These are phyloP conservation scores for Ascosphaera aggregata DNA, from an alignment of 2,329 filamentous ascomycete species.

Conservation along the genomic window DNA sequence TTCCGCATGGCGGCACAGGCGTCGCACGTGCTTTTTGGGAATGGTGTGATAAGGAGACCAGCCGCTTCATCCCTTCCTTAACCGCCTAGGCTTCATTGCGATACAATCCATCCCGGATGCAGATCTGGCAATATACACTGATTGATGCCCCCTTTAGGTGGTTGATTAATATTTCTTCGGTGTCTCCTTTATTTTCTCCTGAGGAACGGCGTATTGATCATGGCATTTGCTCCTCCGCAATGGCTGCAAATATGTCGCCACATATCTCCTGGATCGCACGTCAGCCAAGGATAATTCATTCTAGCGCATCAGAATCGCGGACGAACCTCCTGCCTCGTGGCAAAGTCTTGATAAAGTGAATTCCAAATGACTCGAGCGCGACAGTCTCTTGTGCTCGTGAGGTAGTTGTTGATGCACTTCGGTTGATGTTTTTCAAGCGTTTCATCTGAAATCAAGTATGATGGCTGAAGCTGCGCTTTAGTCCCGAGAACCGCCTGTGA, in stretches of 20 bases:
- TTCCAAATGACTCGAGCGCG: neutral
- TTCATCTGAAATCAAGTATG: neutral
- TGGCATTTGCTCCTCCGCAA: neutral
- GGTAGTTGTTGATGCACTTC: neutral
- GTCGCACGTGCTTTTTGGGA: constrained; percentile 16
- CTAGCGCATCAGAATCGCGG: neutral
- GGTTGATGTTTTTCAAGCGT: neutral
- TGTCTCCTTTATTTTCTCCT: neutral
- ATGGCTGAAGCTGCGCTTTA: neutral
- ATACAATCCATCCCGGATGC: neutral
- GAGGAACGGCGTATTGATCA: neutral
- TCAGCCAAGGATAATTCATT: neutral
- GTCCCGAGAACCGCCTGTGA: neutral
- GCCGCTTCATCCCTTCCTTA: constrained; percentile 1
- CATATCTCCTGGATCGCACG: neutral
- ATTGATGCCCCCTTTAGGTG: neutral
- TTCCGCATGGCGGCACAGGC: constrained; percentile 11
- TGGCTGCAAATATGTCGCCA: neutral
- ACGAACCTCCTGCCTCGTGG: neutral
- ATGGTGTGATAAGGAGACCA: constrained; percentile 17
- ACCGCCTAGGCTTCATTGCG: neutral
- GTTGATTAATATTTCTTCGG: neutral
- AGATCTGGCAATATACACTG: neutral
- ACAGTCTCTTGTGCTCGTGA: neutral
- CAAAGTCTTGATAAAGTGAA: neutral